Conservation (phyloP, 176 grass and related monocot species). For the Oryza glaberrima region DNA sequence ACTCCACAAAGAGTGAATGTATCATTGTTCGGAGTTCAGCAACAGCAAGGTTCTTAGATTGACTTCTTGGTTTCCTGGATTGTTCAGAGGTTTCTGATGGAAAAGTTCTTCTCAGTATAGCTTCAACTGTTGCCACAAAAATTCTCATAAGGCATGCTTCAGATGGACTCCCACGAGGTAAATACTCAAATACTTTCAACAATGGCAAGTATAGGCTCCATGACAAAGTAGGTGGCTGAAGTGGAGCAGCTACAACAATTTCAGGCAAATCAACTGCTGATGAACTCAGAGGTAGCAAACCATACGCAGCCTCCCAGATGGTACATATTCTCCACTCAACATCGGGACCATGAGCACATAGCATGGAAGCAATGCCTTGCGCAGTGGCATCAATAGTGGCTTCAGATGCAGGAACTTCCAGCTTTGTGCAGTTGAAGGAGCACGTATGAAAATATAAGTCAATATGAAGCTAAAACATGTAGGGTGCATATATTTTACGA, state of each 20-base stretch:
- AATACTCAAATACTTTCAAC: slow-evolving; percentile 93
- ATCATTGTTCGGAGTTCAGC: slow-evolving; percentile 98
- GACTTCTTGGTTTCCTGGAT: slow-evolving; percentile 69
- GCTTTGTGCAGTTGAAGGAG: slow-evolving; percentile 52
- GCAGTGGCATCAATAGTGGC: slow-evolving; percentile 94
- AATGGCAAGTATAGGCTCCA: slow-evolving; percentile 94
- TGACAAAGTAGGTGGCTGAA: slow-evolving; percentile 95
- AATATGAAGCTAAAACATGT: slow-evolving; percentile 9
- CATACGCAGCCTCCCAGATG: slow-evolving; percentile 99
- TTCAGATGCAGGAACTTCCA: slow-evolving; percentile 87
- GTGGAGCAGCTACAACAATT: slow-evolving; percentile 90
- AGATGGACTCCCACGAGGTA: slow-evolving; percentile 95
- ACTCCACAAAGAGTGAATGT: slow-evolving; percentile 96
- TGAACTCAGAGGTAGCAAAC: slow-evolving; percentile 92
- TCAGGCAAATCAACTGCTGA: slow-evolving; percentile 96
- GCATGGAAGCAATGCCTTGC: slow-evolving; percentile 97
- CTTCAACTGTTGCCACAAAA: slow-evolving; percentile 98
- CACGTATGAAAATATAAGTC: slow-evolving; percentile 21
- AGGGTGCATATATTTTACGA: slow-evolving; percentile 14
- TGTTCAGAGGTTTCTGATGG: slow-evolving; percentile 60
- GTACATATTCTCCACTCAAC: slow-evolving; percentile 99
- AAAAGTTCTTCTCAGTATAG: slow-evolving; percentile 95
- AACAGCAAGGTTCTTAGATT: slow-evolving; percentile 83
- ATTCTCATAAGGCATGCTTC: slow-evolving; percentile 99
- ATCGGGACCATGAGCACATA: slow-evolving; percentile 96